Evolutionary conservation across 768 basidiomycete species (phyloP), one percentile per base, ranked within the genome.

Genomic region (Suillus subluteus): DNA sequence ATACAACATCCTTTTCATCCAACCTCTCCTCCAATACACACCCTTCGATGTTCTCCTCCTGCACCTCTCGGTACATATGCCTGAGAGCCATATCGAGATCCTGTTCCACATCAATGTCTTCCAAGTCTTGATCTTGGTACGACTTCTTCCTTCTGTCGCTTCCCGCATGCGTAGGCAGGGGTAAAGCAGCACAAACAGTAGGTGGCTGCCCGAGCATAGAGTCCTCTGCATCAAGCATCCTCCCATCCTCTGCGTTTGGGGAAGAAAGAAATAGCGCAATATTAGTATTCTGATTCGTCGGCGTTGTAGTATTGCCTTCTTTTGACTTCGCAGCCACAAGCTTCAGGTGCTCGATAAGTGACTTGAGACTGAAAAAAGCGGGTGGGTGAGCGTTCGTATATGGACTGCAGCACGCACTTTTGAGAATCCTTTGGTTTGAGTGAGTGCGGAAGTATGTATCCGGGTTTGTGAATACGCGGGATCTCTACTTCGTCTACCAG

Each of bases 21-120:
- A 91, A 68, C 64, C 75, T 81, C 68, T 90, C 90, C 58, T 84
- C 79, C 68, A 88, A 73, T 35, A 92, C 85, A 54, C 82, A 71
- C 18, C 79, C 75, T 66, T 73, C 72, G 1, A 76, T 69, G 63
- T 79, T 73, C 65, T 75, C 68, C 32, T 67, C 66, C 32, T 67
- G 48, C 54, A 74, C 32, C 52, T 74, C 66, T 56, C 63, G 66
- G 38, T 79, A 85, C 21, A 85, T 72, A 23, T 63, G 72, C 55
- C 70, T 71, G 3, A 85, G 52, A 26, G 77, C 76, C 12, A 67
- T 59, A 35, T 81, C 78, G 26, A 83, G 68, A 44, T 68, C 73
- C 18, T 65, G 66, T 15, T 61, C 40, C 26, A 41, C 41, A 13
- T 61, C 59, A 18, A 61, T 30, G 21, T 66, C 67, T 58, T 69